Conservation (phyloP, 1,284 basidiomycete species). For the Sporisorium reilianum region DNA sequence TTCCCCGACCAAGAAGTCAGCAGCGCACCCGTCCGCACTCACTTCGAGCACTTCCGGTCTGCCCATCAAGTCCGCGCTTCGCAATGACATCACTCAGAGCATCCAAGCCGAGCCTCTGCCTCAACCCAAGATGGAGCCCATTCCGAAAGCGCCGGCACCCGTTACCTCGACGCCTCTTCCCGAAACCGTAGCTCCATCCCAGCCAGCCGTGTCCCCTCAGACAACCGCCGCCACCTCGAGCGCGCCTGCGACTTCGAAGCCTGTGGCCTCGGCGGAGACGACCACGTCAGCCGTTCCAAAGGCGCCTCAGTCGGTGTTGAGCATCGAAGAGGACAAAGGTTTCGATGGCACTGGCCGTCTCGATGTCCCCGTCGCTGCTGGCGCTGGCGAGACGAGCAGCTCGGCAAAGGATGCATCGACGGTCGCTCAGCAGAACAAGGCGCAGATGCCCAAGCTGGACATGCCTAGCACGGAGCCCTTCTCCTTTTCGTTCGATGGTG, state of each 20-base stretch:
- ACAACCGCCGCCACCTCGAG: background rate
- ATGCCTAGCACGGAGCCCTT: slow-evolving; percentile 64
- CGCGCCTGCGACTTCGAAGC: slow-evolving; percentile 2
- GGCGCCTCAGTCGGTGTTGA: slow-evolving; percentile 43
- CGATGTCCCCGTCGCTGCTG: slow-evolving; percentile 33
- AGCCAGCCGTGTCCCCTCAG: too few species aligned
- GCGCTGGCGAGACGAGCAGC: background rate
- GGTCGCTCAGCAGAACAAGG: slow-evolving; percentile 20
- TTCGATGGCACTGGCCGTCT: slow-evolving; percentile 66
- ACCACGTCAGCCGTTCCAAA: slow-evolving; percentile 2
- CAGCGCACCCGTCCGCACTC: slow-evolving; percentile 4
- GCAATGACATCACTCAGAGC: slow-evolving; percentile 46
- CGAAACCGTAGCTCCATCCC: slow-evolving; percentile 10
- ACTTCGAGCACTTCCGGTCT: slow-evolving; percentile 5
- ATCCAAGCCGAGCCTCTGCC: slow-evolving; percentile 36
- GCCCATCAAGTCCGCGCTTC: slow-evolving; percentile 38
- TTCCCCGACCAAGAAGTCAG: slow-evolving; percentile 39
- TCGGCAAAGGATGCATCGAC: slow-evolving; percentile 2
- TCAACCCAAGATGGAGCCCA: slow-evolving; percentile 49
- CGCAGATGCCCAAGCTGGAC: slow-evolving; percentile 57
- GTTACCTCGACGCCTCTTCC: slow-evolving; percentile 43
- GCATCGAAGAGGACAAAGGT: slow-evolving; percentile 57
- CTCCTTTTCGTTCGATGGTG: slow-evolving; percentile 46
- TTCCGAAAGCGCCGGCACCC: slow-evolving; percentile 51
- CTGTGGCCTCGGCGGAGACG: slow-evolving; percentile 3